Base-by-base conservation (phyloP, 495 filamentous ascomycete species). In the Lindgomyces ingoldianus region DNA sequence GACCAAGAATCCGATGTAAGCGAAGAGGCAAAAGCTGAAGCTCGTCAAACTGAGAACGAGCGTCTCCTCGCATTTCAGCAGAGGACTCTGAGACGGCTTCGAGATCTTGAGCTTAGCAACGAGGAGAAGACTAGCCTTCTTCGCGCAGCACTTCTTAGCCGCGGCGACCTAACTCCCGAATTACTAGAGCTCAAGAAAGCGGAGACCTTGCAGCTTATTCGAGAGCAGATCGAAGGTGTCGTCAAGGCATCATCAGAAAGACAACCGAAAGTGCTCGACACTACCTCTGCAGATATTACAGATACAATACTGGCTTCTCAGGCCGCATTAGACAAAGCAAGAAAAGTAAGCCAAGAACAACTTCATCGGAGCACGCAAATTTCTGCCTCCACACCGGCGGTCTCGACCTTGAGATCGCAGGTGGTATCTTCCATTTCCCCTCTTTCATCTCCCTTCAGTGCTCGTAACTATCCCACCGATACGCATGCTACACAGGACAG, bases 1-100 rank as follows among this genome's bases (percentile, higher is more conserved):
- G 54, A 21, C 22, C 33, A 16, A 60, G 56, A 69, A 45, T 59
- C 69, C n/a, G 62, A 66, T 33, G 48, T 51, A 11, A 24, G 30
- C 36, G 68, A 64, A 29, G 62, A 61, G 9, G 41, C 45, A 11
- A 62, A 60, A 29, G 29, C 19, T 39, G 47, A 63, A 53, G 52
- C 25, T 29, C 58, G 66, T 52, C 64, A 60, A 52, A 26, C 55
- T 6, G 62, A 65, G 25, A 46, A 71, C 55, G 57, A 71, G 18
- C 60, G 62, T 29, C 64, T 71, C 18, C 60, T 71, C 0, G 75
- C 60, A 75, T 78, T 67, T 59, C 83, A 79, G 72, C 77, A 77
- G 18, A 55, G 57, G n/a, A 49, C 68, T 0, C 61, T 65, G 36
- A 30, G 45, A 24, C 54, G 70, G 44, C 45, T 71, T 36, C 70